Evolutionary conservation across 352 stramenopile species (phyloP).

Genomic region (Peronosclerospora sorghi): DNA sequence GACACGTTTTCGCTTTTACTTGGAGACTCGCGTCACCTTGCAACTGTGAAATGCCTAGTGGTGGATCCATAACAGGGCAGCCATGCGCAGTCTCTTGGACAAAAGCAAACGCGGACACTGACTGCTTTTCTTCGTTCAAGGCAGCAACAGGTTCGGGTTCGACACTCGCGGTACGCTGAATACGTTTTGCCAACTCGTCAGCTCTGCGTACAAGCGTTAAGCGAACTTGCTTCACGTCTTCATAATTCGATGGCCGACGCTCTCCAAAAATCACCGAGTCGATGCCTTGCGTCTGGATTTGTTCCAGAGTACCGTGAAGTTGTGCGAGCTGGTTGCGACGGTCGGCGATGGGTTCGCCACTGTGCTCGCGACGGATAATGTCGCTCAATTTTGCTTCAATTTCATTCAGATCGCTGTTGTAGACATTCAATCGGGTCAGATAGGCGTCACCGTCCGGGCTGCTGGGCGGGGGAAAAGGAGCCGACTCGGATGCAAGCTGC

Average conservation of each 20-base stretch:
- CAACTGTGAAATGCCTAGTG: slow-evolving; percentile 26
- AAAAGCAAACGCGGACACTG: slow-evolving; percentile 44
- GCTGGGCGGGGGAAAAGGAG: slow-evolving; percentile 9
- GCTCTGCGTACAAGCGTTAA: slow-evolving; percentile 53
- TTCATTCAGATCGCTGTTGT: slow-evolving; percentile 28
- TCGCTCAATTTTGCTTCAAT: slow-evolving; percentile 47
- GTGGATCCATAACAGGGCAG: slow-evolving; percentile 19
- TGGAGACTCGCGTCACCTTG: slow-evolving; percentile 27
- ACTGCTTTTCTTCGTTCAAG: slow-evolving; percentile 22
- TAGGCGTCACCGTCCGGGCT: slow-evolving; percentile 21
- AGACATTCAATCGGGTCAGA: slow-evolving; percentile 35
- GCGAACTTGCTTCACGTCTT: slow-evolving; percentile 60
- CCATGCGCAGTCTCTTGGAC: slow-evolving; percentile 21
- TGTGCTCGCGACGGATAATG: slow-evolving; percentile 36
- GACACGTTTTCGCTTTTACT: slow-evolving; percentile 28
- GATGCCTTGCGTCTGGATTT: slow-evolving; percentile 72
- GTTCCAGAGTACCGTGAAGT: slow-evolving; percentile 60
- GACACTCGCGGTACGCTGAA: slow-evolving; percentile 36
- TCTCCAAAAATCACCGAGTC: slow-evolving; percentile 70
- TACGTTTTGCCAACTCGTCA: slow-evolving; percentile 48
- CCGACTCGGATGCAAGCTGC: slow-evolving; percentile 12
- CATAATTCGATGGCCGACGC: slow-evolving; percentile 49
- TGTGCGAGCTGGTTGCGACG: slow-evolving; percentile 59
- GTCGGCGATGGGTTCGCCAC: slow-evolving; percentile 26
- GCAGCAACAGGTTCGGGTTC: slow-evolving; percentile 4